These are phyloP conservation scores for Nicotiana sylvestris DNA, from an alignment of 257 asterid genomes.

Conservation along the genomic window DNA sequence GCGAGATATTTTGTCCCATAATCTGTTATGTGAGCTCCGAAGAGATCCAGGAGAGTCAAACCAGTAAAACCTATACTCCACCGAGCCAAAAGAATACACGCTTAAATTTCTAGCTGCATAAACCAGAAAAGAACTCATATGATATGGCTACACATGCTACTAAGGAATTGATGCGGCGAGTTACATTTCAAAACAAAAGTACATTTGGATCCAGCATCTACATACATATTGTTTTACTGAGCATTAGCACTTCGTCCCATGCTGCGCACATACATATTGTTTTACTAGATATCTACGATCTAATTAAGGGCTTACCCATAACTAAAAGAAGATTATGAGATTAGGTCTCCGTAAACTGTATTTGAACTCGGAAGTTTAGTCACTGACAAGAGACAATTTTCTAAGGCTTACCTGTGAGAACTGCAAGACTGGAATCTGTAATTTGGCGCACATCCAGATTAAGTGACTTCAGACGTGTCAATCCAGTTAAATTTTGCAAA, in stretches of 20 bases:
- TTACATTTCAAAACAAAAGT: background rate
- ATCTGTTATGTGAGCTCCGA: slow-evolving; percentile 15
- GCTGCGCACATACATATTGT: too few relatives aligned
- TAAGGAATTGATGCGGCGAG: background rate
- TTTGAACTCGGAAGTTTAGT: too few relatives aligned
- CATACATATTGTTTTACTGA: background rate
- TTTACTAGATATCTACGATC: too few relatives aligned
- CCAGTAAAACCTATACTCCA: background rate
- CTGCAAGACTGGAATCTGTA: slow-evolving; percentile 26
- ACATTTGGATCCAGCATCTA: background rate
- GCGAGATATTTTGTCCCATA: slow-evolving; percentile 9
- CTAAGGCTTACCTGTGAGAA: slow-evolving; percentile 18
- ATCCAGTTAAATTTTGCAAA: slow-evolving; percentile 21
- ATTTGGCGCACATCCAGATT: slow-evolving; percentile 34
- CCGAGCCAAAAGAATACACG: background rate
- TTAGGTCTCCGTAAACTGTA: too few relatives aligned
- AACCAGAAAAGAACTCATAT: background rate
- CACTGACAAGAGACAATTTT: background rate
- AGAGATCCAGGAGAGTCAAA: slow-evolving; percentile 15
- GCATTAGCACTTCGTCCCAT: background rate
- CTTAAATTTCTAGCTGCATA: background rate
- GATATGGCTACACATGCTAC: background rate
- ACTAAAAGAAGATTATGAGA: too few relatives aligned
- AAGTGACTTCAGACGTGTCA: slow-evolving; percentile 28
- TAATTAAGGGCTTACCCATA: too few relatives aligned